phyloP scores from a whole-genome alignment of 805 yeast species.

The Komagataella pseudopastoris region DNA sequence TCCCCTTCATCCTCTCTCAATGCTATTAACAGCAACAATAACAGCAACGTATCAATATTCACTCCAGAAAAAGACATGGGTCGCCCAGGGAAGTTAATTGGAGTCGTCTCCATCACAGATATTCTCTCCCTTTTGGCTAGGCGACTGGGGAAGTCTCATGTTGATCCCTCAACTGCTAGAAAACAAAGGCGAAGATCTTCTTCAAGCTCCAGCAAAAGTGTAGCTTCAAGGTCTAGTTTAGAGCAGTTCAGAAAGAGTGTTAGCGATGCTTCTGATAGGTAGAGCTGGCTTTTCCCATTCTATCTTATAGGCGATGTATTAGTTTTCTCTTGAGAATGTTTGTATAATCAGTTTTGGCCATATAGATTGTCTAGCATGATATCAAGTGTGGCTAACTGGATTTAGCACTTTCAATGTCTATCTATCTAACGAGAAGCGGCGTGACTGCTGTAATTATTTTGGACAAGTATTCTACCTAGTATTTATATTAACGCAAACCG shows the following conservation, averaged over 20 bases:
- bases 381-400: neutral
- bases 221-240: constrained; percentile 18
- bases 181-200: constrained; percentile 69
- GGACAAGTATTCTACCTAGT: no score
- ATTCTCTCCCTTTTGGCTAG: constrained; percentile 71
- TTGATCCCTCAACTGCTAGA: constrained; percentile 82
- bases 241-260: constrained; percentile 31
- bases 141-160: constrained; percentile 47
- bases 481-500: no score
- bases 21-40: neutral
- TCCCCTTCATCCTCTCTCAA: constrained; percentile 7
- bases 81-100: constrained; percentile 70
- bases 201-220: constrained; percentile 21
- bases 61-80: constrained; percentile 21
- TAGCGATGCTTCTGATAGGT: constrained; percentile 18
- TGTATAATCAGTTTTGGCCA: neutral
- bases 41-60: constrained; percentile 3
- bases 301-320: neutral
- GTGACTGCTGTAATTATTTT: neutral
- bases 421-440: neutral
- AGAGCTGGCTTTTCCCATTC: neutral
- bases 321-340: neutral
- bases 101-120: constrained; percentile 88
- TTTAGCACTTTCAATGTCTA: neutral
- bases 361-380: neutral